Percentiles rank a stretch among this genome's conserved stretches.
These are phyloP conservation scores for Camellia japonica DNA, from an alignment of 148 eudicot genomes.

Conservation along the genomic window DNA sequence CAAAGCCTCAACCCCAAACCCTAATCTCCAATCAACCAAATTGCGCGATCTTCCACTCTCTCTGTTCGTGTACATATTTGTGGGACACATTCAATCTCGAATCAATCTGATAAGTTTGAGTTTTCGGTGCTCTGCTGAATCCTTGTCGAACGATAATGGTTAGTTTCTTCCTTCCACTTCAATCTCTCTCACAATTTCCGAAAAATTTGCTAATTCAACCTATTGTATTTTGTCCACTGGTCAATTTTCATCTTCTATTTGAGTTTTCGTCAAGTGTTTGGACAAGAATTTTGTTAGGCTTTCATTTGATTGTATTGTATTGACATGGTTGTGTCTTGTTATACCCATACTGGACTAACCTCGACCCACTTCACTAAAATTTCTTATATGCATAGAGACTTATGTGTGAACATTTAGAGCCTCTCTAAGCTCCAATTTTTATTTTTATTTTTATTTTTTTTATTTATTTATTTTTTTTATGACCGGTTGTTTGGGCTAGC, in stretches of 20 bases:
- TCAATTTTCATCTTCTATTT: background rate
- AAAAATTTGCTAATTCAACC: too few species aligned
- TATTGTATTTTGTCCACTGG: background rate
- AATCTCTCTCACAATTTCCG: background rate
- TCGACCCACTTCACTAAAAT: background rate
- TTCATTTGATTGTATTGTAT: background rate
- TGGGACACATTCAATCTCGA: too few species aligned
- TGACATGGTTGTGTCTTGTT: background rate
- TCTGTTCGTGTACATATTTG: too few species aligned
- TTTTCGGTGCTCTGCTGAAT: background rate
- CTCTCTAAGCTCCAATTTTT: background rate
- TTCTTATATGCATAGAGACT: background rate
- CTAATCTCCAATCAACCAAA: too few species aligned
- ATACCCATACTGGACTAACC: background rate
- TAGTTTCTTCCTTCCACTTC: slow-evolving; percentile 6
- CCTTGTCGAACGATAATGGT: slow-evolving; percentile 11
- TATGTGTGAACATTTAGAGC: background rate
- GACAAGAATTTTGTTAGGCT: background rate
- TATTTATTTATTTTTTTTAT: too few species aligned
- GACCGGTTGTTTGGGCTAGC: too few species aligned
- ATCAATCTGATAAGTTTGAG: background rate
- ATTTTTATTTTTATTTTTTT: too few species aligned
- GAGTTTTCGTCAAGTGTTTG: background rate
- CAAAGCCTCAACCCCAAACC: too few species aligned
- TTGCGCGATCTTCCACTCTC: too few species aligned